Conservation (phyloP, 2,329 filamentous ascomycete species). For the Aspergillus flavus region DNA sequence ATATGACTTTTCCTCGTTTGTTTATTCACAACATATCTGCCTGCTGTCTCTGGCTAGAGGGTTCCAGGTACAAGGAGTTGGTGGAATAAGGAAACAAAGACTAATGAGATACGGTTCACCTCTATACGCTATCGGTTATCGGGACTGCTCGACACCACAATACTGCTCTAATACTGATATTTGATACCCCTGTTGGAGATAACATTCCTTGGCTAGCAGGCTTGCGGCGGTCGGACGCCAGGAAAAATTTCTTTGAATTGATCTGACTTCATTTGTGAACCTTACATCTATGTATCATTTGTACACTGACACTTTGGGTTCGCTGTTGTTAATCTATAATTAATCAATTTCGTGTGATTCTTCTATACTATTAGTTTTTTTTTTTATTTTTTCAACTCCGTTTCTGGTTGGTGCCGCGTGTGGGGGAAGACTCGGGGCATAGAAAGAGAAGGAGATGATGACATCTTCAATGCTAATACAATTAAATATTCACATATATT, state of each 20-base stretch:
- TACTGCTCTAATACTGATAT: not conserved
- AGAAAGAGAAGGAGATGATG: not conserved
- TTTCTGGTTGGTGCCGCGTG: not conserved
- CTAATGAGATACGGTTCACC: constrained; percentile 3
- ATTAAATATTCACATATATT: not conserved
- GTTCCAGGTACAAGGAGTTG: not conserved
- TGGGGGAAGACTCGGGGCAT: too few relatives aligned
- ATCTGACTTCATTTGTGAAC: not conserved
- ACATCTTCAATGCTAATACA: not conserved
- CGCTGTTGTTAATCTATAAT: not conserved
- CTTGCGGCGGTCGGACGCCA: not conserved
- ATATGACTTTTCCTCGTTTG: not conserved
- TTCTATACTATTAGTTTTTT: not conserved
- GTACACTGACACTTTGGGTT: not conserved
- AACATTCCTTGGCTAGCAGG: not conserved
- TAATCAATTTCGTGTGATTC: not conserved
- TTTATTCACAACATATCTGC: not conserved
- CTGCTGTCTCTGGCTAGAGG: not conserved
- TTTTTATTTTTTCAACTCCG: not conserved
- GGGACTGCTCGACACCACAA: not conserved
- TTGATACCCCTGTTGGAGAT: constrained; percentile 2
- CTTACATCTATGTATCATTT: not conserved
- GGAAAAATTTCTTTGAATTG: not conserved
- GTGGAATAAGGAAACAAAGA: not conserved
- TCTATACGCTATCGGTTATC: not conserved